These are phyloP conservation scores for Salix dunnii DNA, from an alignment of 345 rosid species.

Conservation along the genomic window DNA sequence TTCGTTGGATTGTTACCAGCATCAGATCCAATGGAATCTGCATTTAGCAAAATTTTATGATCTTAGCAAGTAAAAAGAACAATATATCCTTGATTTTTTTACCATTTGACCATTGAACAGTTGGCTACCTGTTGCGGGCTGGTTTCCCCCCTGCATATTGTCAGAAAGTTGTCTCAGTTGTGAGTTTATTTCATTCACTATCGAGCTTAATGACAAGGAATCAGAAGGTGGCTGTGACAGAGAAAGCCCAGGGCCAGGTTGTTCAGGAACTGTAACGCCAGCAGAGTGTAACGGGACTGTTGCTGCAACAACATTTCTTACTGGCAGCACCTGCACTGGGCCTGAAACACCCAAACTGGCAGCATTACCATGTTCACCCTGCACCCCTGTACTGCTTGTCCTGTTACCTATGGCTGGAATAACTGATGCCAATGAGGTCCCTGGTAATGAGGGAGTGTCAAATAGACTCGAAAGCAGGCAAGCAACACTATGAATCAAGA, in stretches of 20 bases:
- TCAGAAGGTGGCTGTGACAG: conserved; percentile 32
- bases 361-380: conserved; percentile 44
- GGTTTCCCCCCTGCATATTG: conserved; percentile 48
- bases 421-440: conserved; percentile 49
- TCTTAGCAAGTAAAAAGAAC: neutral
- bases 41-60: neutral
- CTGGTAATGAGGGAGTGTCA: conserved; percentile 33
- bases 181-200: conserved; percentile 44
- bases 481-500: neutral
- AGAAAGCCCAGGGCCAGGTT: conserved; percentile 34
- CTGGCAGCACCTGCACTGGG: conserved; percentile 35
- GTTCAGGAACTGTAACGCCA: conserved; percentile 27
- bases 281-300: conserved; percentile 43
- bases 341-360: conserved; percentile 37
- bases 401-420: conserved; percentile 53
- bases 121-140: conserved; percentile 43
- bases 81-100: neutral
- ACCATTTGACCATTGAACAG: neutral
- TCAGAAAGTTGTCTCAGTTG: conserved; percentile 40
- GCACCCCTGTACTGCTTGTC: conserved; percentile 43
- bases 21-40: neutral
- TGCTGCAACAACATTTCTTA: conserved; percentile 46
- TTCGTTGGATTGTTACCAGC: neutral
- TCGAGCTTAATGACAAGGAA: conserved; percentile 35
- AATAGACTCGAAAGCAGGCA: neutral